These are phyloP conservation scores for Pythium dissimile DNA, from an alignment of 352 stramenopile species.

Conservation along the genomic window DNA sequence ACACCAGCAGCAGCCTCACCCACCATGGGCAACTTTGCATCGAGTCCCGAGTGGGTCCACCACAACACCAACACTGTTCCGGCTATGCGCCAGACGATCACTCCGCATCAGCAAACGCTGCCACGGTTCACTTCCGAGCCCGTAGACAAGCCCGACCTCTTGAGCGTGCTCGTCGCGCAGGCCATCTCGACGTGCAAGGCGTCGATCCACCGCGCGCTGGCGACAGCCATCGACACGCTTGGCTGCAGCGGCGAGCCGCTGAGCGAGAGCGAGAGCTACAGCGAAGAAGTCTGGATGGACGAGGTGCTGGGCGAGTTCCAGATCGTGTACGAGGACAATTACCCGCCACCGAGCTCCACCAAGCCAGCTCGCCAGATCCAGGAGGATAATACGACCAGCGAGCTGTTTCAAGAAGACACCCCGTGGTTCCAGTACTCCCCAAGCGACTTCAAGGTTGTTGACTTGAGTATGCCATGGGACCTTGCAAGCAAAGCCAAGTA, in stretches of 20 bases:
- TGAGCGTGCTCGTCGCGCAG: conserved; percentile 6
- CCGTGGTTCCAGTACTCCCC: conserved; percentile 13
- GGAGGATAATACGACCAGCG: not conserved
- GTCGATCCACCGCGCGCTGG: conserved; percentile 9
- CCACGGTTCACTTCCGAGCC: not conserved
- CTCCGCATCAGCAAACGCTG: not conserved
- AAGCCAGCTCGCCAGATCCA: not conserved
- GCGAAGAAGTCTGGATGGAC: conserved; percentile 10
- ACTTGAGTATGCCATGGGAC: not conserved
- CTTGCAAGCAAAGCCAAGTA: not conserved
- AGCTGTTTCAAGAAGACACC: conserved; percentile 6
- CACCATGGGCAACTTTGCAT: conserved; percentile 27
- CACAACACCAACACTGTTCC: not conserved
- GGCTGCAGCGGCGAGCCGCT: not conserved
- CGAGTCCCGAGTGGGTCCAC: conserved; percentile 17
- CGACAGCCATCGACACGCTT: not conserved
- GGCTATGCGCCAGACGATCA: not conserved
- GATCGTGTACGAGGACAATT: conserved; percentile 23
- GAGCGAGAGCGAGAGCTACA: not conserved
- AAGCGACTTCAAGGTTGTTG: conserved; percentile 3
- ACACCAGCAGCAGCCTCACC: not conserved
- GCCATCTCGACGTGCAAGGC: conserved; percentile 16
- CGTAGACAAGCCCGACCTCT: not conserved
- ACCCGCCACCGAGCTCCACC: not conserved
- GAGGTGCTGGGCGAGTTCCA: conserved; percentile 29